These are phyloP conservation scores for Tuber indicum DNA, from an alignment of 495 filamentous ascomycete species.

Conservation along the genomic window DNA sequence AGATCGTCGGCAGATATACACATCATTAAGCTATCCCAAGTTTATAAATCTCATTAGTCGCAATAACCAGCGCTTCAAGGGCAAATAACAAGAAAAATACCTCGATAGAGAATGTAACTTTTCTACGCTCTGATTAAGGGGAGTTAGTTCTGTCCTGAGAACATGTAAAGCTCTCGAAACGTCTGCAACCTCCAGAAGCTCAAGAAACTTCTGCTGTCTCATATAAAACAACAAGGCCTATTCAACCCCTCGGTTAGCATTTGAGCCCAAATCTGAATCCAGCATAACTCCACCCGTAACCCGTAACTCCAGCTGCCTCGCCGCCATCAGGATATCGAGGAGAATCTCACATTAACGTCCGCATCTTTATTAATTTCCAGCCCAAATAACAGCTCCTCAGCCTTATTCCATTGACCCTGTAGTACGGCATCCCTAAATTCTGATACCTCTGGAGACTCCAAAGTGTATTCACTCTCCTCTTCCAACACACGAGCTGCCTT, in stretches of 20 bases:
- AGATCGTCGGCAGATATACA: slow-evolving; percentile 72
- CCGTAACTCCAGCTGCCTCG: slow-evolving; percentile 40
- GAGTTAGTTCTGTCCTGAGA: slow-evolving; percentile 79
- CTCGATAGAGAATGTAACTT: slow-evolving; percentile 77
- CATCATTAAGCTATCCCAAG: slow-evolving; percentile 65
- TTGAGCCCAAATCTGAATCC: slow-evolving; percentile 24
- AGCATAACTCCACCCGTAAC: slow-evolving; percentile 43
- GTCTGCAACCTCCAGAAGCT: slow-evolving; percentile 73
- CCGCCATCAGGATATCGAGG: slow-evolving; percentile 44
- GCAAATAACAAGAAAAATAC: slow-evolving; percentile 44
- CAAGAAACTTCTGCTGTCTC: slow-evolving; percentile 90
- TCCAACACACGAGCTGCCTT: slow-evolving; percentile 65
- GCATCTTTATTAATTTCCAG: slow-evolving; percentile 50
- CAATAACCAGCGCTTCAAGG: slow-evolving; percentile 8
- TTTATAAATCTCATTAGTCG: slow-evolving; percentile 9
- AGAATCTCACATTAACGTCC: slow-evolving; percentile 47
- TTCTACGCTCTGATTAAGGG: slow-evolving; percentile 69
- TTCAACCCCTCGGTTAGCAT: slow-evolving; percentile 51
- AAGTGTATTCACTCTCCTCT: slow-evolving; percentile 76
- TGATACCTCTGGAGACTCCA: slow-evolving; percentile 79
- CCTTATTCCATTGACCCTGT: slow-evolving; percentile 73
- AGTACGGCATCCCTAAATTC: slow-evolving; percentile 77
- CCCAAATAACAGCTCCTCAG: slow-evolving; percentile 72
- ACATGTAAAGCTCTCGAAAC: slow-evolving; percentile 67
- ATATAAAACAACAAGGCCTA: slow-evolving; percentile 65